Conservation (phyloP, 1,284 basidiomycete species). For the Earliella scabrosa region DNA sequence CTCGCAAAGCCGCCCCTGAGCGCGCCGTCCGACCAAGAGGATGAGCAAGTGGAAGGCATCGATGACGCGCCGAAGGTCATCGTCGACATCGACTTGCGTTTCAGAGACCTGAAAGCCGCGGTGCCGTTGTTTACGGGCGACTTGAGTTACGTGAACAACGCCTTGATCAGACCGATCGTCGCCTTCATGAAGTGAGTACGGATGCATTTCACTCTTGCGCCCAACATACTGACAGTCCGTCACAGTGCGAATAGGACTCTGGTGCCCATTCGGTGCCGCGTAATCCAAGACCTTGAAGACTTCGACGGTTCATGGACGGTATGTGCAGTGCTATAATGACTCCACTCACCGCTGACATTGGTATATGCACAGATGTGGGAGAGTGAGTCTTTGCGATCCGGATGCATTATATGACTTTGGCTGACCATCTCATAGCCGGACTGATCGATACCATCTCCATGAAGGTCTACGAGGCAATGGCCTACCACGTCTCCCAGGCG, state of each 20-base stretch:
- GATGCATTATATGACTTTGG: neutral
- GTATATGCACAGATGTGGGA: slow-evolving; percentile 73
- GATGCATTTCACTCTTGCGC: neutral
- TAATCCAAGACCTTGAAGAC: slow-evolving; percentile 78
- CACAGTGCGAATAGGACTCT: slow-evolving; percentile 86
- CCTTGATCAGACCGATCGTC: slow-evolving; percentile 95
- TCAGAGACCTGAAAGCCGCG: slow-evolving; percentile 95
- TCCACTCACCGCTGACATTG: slow-evolving; percentile 5
- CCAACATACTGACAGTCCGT: slow-evolving; percentile 4
- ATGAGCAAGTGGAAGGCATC: slow-evolving; percentile 31
- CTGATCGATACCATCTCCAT: slow-evolving; percentile 82
- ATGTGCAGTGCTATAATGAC: neutral
- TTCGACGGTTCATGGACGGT: slow-evolving; percentile 93
- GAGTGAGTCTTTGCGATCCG: slow-evolving; percentile 52
- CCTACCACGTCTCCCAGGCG: slow-evolving; percentile 87
- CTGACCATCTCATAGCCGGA: slow-evolving; percentile 58
- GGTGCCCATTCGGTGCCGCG: slow-evolving; percentile 88
- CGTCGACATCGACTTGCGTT: slow-evolving; percentile 94
- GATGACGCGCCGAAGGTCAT: slow-evolving; percentile 59
- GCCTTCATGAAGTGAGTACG: slow-evolving; percentile 95
- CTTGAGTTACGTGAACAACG: slow-evolving; percentile 91
- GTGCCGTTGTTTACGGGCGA: slow-evolving; percentile 91
- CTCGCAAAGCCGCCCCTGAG: slow-evolving; percentile 87
- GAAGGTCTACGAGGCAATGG: slow-evolving; percentile 89
- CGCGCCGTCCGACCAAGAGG: slow-evolving; percentile 59